Base-by-base conservation (phyloP, 768 basidiomycete species). In the Candolleomyces efflorescens region DNA sequence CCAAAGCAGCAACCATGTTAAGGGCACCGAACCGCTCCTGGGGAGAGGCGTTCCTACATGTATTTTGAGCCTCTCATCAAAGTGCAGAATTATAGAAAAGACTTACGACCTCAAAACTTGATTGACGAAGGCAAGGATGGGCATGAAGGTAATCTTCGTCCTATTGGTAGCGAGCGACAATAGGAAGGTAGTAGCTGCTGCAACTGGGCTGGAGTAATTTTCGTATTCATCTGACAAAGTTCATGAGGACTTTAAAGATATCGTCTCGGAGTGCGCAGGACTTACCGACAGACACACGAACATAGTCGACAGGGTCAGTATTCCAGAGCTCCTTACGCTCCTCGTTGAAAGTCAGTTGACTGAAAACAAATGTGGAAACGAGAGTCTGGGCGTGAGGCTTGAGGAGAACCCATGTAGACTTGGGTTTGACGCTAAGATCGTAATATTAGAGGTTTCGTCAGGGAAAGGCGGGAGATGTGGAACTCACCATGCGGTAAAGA, bases 351-450 rank as follows among this genome's bases (percentile, higher is more conserved):
- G 84, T 89, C 24, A 96, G 80, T 65, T 91, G 88, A 27, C 94
- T 92, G 78, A 94, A 95, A 18, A 89, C 85, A 64, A 94, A 93
- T 38, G 77, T 79, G 9, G 87, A 84, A n/a, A 94, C 82, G 4
- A 95, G 81, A 2, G 73, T 83, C 67, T 90, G 79, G 38, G 89
- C 83, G 64, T 92, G 93, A 20, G 92, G 92, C 70, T 94, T 94
- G 67, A 96, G 81, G 38, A 91, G 78, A 3, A 78, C 73, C 92
- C 93, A 95, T 4, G 92, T 96, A n/a, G 90, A 82, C 66, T 92
- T 93, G 13, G 94, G 94, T 73, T 95, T 95, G 63, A 96, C 84
- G 64, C 93, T 95, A 53, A 6, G 51, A 22, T 59, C 27, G 48
- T 27, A 44, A 6, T 36, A 57, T 36, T 36, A 11, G 12, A 47